A percentile compares a stretch with the other conserved stretches of the same genome.
phyloP scores from a whole-genome alignment of 2,329 filamentous ascomycete species.

The Penicillium sp. region DNA sequence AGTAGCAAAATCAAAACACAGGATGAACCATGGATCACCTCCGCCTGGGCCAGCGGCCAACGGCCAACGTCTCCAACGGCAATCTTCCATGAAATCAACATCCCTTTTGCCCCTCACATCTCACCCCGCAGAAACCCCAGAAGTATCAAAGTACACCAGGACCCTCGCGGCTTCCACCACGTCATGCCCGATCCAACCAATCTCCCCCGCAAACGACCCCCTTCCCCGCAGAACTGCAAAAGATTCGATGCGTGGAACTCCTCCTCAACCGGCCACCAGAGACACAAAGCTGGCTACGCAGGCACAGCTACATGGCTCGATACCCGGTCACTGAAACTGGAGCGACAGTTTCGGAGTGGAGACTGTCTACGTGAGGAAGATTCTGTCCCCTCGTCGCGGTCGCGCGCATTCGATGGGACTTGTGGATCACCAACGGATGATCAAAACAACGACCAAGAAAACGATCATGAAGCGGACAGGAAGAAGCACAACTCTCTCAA shows the following conservation, averaged over 20 bases:
- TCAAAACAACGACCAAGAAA: not conserved
- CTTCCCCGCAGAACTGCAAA: conserved; percentile 24
- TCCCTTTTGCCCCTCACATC: too few species aligned
- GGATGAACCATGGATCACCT: conserved; percentile 16
- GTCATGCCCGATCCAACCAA: not conserved
- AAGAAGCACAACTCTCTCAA: not conserved
- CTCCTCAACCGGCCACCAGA: conserved; percentile 75
- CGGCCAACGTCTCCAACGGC: not conserved
- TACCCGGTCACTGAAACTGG: conserved; percentile 68
- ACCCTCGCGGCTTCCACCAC: not conserved
- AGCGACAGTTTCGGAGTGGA: conserved; percentile 65
- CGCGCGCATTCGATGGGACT: conserved; percentile 16
- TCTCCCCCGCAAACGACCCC: not conserved
- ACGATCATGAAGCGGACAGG: not conserved
- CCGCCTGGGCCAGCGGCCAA: not conserved
- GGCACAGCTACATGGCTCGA: conserved; percentile 69
- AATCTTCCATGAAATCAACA: not conserved
- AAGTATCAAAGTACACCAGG: not conserved
- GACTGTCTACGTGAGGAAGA: conserved; percentile 47
- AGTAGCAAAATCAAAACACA: conserved; percentile 28
- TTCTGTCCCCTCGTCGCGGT: not conserved
- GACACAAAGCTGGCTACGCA: conserved; percentile 65
- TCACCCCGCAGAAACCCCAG: not conserved
- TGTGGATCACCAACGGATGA: not conserved
- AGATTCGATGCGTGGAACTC: conserved; percentile 58